A percentile compares a stretch with the other conserved stretches of the same genome.
Conservation (phyloP, 2,329 filamentous ascomycete genomes). For the Phoma herbarum region DNA sequence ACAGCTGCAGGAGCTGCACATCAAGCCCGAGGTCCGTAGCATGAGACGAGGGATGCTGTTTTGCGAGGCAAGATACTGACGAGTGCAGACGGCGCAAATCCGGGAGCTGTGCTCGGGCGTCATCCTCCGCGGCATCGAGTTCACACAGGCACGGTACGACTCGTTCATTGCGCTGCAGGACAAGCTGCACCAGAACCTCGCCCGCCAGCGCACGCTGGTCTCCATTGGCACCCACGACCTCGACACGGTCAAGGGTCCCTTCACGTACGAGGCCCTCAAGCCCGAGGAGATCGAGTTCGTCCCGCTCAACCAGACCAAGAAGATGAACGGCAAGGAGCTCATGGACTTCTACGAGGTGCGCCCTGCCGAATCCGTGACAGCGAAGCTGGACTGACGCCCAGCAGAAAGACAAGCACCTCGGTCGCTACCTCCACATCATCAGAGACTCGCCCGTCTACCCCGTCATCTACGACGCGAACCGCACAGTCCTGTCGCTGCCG, state of each 20-base stretch:
- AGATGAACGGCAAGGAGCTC: slow-evolving; percentile 86
- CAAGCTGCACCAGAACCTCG: slow-evolving; percentile 96
- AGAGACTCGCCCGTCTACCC: slow-evolving; percentile 93
- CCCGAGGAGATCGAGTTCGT: slow-evolving; percentile 93
- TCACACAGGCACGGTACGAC: slow-evolving; percentile 89
- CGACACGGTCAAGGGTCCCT: slow-evolving; percentile 91
- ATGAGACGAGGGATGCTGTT: no score
- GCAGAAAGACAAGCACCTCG: slow-evolving; percentile 87
- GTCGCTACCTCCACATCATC: slow-evolving; percentile 92
- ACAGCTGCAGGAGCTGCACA: slow-evolving; percentile 80
- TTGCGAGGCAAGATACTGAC: slow-evolving; percentile 25
- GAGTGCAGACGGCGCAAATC: slow-evolving; percentile 72
- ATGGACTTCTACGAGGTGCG: slow-evolving; percentile 87
- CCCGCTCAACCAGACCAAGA: slow-evolving; percentile 89
- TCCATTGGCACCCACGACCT: slow-evolving; percentile 97
- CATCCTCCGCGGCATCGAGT: slow-evolving; percentile 88
- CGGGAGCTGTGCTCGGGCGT: slow-evolving; percentile 89
- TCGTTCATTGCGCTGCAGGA: slow-evolving; percentile 98
- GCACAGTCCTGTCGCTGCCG: slow-evolving; percentile 87
- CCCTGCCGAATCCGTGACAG: neutral
- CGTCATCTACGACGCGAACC: slow-evolving; percentile 90
- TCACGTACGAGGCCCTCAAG: slow-evolving; percentile 91
- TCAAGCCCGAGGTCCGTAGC: slow-evolving; percentile 68
- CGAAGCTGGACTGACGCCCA: slow-evolving; percentile 26
- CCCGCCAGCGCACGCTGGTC: slow-evolving; percentile 90